Evolutionary conservation across 169 alveolate genomes (phyloP), one percentile per base, ranked within the genome.

Genomic region (Eimeria falciformis): DNA sequence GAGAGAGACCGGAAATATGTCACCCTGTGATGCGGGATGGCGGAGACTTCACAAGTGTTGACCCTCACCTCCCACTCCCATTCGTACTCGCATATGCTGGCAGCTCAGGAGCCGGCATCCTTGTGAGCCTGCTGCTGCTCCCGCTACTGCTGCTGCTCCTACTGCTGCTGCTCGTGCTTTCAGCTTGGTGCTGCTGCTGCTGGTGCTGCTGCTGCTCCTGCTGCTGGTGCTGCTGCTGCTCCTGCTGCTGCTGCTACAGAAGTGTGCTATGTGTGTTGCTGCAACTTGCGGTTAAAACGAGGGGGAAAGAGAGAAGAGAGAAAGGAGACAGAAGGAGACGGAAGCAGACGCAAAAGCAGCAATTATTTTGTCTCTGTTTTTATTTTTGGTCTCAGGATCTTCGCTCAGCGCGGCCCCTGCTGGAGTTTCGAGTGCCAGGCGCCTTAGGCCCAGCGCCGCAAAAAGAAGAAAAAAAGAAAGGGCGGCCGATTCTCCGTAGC

Each of bases 21-120:
- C 83, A 71, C 29, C 33, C 83, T 5, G 50, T 71, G 0, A 71
- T 71, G 83, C 83, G 83, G 29, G 40, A 71, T 25, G 40, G 58
- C 53, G 83, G 83, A 0, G 83, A 71, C 83, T 71, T 71, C 83
- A 71, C 83, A 29, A 71, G 83, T 27, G 83, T 71, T 18, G 83
- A 71, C 56, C 83, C 83, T 5, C 83, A 71, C 56, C 21, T 71
- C 17, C 83, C 83, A n/a, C 27, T 5, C 56, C 83, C 83, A 18
- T 71, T 23, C 25, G 58, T 37, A 29, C 55, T 71, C 27, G 83
- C 83, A 5, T 71, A 71, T 25, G 83, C 83, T 23, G 83, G 83
- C 83, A 71, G 83, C 25, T 71, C 58, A 18, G 83, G 83, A 43
- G 83, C 83, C 7, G 83, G 83, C 29, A 71, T 71, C 23, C 83